phyloP scores from a whole-genome alignment of 768 basidiomycete species.

The Strobilomyces confusus region DNA sequence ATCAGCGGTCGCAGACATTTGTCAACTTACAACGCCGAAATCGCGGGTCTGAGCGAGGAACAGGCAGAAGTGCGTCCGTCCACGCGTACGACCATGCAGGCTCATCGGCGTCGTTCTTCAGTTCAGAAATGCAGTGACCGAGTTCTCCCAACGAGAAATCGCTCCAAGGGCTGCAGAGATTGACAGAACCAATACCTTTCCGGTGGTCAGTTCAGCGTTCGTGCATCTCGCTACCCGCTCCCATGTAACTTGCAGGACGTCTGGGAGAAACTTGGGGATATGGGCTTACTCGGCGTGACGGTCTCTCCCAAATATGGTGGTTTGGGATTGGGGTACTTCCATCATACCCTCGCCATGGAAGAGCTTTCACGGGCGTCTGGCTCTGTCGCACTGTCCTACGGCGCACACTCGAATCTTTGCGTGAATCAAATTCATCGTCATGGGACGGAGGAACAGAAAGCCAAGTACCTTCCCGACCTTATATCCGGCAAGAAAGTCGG shows the following conservation, averaged over 20 bases:
- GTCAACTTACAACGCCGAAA: slow-evolving; percentile 66
- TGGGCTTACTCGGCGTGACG: slow-evolving; percentile 91
- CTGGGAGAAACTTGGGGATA: slow-evolving; percentile 85
- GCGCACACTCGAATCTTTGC: slow-evolving; percentile 89
- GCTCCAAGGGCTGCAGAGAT: slow-evolving; percentile 84
- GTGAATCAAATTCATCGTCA: slow-evolving; percentile 83
- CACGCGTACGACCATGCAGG: background rate
- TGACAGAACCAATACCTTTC: slow-evolving; percentile 81
- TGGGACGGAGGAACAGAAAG: slow-evolving; percentile 79
- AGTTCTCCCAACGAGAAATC: slow-evolving; percentile 81
- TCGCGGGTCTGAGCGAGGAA: slow-evolving; percentile 76
- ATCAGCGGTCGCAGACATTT: slow-evolving; percentile 8
- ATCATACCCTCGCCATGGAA: slow-evolving; percentile 94
- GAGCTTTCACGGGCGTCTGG: slow-evolving; percentile 87
- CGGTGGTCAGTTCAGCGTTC: slow-evolving; percentile 45
- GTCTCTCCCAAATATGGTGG: slow-evolving; percentile 81
- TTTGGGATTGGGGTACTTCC: slow-evolving; percentile 75
- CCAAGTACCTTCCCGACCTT: slow-evolving; percentile 75
- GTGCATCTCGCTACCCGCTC: background rate
- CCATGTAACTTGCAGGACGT: slow-evolving; percentile 52
- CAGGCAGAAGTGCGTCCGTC: slow-evolving; percentile 62
- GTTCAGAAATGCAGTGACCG: slow-evolving; percentile 77
- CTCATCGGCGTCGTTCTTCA: slow-evolving; percentile 27
- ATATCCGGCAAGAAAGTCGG: slow-evolving; percentile 81
- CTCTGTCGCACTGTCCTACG: slow-evolving; percentile 88